Percentiles rank a stretch among this genome's conserved stretches.
Evolutionary conservation across 2,329 filamentous ascomycete genomes (phyloP).

Genomic region (Myriosclerotinia scirpicola): DNA sequence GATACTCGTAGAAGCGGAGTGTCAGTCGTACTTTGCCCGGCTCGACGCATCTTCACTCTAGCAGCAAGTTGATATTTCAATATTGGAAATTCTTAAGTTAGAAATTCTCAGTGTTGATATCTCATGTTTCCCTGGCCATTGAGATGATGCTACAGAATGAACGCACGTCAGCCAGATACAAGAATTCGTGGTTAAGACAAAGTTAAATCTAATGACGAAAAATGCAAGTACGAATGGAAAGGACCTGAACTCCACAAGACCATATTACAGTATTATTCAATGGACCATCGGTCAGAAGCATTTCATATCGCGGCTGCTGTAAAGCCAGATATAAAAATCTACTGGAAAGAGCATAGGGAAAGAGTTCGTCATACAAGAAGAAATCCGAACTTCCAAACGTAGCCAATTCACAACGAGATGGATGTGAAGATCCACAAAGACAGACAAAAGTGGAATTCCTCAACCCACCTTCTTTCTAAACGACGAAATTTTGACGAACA

Average conservation of each 20-base stretch:
- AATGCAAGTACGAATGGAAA: background rate
- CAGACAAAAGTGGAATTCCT: slow-evolving; percentile 19
- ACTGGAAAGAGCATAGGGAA: slow-evolving; percentile 12
- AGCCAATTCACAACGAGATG: background rate
- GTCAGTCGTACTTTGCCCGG: slow-evolving; percentile 35
- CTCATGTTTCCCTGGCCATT: background rate
- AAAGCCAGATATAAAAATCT: background rate
- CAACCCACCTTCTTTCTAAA: slow-evolving; percentile 21
- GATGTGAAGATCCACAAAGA: slow-evolving; percentile 16
- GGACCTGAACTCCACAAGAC: background rate
- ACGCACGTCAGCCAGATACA: slow-evolving; percentile 13
- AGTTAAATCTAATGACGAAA: background rate
- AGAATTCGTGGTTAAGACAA: background rate
- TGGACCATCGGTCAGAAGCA: background rate
- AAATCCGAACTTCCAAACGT: background rate
- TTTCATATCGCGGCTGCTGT: background rate
- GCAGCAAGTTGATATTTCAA: background rate
- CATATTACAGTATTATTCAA: slow-evolving; percentile 18
- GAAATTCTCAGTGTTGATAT: slow-evolving; percentile 5
- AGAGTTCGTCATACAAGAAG: background rate
- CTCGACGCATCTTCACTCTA: slow-evolving; percentile 29
- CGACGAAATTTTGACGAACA: slow-evolving; percentile 1
- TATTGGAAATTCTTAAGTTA: background rate
- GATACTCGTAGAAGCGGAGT: slow-evolving; percentile 69
- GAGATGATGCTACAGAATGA: background rate